These are phyloP conservation scores for Hypericum perforatum DNA, from an alignment of 345 rosid species.

Conservation along the genomic window DNA sequence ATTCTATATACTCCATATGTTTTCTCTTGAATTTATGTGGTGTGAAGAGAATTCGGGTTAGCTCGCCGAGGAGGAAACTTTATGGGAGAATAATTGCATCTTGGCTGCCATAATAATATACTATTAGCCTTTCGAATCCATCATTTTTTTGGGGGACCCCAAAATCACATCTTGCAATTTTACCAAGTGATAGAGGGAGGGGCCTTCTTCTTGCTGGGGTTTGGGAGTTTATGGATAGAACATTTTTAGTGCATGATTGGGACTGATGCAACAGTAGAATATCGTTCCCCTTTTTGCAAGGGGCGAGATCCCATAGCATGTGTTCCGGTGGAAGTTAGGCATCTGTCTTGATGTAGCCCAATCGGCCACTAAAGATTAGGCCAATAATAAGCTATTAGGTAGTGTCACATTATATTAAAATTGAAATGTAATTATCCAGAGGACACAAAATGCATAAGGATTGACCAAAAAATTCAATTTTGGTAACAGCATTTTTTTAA, in stretches of 20 bases:
- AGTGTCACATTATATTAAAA: too few species aligned
- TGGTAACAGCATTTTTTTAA: too few species aligned
- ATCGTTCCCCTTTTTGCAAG: constrained; percentile 16
- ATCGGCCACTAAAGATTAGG: constrained; percentile 8
- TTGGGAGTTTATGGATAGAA: constrained; percentile 21
- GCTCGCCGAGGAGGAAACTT: constrained; percentile 33
- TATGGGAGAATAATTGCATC: constrained; percentile 83
- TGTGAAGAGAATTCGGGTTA: neutral
- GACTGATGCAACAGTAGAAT: constrained; percentile 23
- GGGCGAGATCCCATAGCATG: constrained; percentile 12
- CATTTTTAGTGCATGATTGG: constrained; percentile 45
- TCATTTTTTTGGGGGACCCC: constrained; percentile 40
- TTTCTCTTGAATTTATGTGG: constrained; percentile 19
- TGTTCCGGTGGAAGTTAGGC: constrained; percentile 19
- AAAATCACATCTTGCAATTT: constrained; percentile 12
- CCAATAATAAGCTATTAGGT: neutral
- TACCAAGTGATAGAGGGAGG: constrained; percentile 28
- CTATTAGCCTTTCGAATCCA: constrained; percentile 53
- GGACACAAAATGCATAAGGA: constrained; percentile 9
- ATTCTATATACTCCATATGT: neutral
- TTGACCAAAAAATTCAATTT: neutral
- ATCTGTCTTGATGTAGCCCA: constrained; percentile 10
- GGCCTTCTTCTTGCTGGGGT: constrained; percentile 18
- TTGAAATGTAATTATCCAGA: too few species aligned
- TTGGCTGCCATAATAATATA: constrained; percentile 24